phyloP scores from a whole-genome alignment of 306 rosid species.

The Rosa chinensis region DNA sequence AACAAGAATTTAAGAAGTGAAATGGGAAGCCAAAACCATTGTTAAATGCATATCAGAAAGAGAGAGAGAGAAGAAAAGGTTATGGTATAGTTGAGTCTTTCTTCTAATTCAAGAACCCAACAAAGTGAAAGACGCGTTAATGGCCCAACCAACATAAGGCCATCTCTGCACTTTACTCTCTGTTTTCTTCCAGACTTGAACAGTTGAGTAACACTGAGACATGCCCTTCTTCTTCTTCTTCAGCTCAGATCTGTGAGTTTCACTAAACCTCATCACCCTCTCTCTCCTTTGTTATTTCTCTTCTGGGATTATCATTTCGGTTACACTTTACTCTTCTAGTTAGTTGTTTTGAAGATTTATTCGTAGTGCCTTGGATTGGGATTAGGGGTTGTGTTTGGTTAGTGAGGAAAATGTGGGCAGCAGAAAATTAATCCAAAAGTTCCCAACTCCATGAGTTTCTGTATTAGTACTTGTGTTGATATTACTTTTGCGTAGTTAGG shows the following conservation, averaged over 20 bases:
- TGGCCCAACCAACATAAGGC: background rate
- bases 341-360: background rate
- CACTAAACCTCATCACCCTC: background rate
- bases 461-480: background rate
- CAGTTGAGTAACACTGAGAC: conserved; percentile 1
- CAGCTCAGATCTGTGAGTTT: conserved; percentile 32
- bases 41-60: too few species aligned
- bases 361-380: background rate
- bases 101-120: background rate
- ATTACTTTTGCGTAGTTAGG: background rate
- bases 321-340: background rate
- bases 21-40: too few species aligned
- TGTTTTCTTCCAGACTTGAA: background rate
- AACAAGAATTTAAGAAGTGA: too few species aligned
- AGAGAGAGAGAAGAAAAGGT: too few species aligned
- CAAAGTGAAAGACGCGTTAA: background rate
- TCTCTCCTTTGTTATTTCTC: background rate
- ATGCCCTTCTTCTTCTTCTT: conserved; percentile 18
- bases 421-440: background rate
- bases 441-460: background rate
- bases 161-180: background rate
- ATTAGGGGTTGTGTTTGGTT: background rate
- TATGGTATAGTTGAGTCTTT: background rate
- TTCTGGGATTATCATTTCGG: background rate
- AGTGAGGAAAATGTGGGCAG: conserved; percentile 6